Conservation (phyloP, 345 rosid species). For the Carallia pectinifolia region DNA sequence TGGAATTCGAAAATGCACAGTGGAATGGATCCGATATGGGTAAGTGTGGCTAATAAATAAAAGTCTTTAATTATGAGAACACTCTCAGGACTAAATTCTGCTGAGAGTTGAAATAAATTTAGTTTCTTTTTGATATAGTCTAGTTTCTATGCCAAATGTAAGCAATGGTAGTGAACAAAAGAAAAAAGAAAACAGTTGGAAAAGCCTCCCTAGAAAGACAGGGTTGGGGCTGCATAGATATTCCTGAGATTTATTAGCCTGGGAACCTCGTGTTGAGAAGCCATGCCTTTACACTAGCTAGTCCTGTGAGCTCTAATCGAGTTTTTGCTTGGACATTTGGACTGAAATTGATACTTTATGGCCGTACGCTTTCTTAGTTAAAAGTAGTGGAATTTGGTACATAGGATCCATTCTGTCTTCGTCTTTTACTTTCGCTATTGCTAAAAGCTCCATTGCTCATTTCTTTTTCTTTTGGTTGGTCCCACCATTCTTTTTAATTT, state of each 20-base stretch:
- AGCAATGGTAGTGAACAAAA: background rate
- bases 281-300: background rate
- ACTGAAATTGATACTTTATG: conserved; percentile 11
- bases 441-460: conserved; percentile 32
- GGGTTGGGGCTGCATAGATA: no score
- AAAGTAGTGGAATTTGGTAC: conserved; percentile 43
- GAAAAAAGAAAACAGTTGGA: no score
- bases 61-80: background rate
- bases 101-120: background rate
- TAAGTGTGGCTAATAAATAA: conserved; percentile 29
- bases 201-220: no score
- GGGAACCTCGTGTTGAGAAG: background rate
- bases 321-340: conserved; percentile 9
- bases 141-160: background rate
- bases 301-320: conserved; percentile 7
- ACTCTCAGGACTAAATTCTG: background rate
- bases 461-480: conserved; percentile 41
- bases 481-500: conserved; percentile 37
- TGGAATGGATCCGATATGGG: conserved; percentile 82
- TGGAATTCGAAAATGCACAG: conserved; percentile 59
- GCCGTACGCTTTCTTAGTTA: background rate
- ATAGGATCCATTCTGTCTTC: conserved; percentile 64
- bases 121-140: background rate
- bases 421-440: conserved; percentile 59
- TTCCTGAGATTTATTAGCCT: no score